phyloP scores from a whole-genome alignment of 2,329 filamentous ascomycete genomes.

The Ceratocystis ficicola region DNA sequence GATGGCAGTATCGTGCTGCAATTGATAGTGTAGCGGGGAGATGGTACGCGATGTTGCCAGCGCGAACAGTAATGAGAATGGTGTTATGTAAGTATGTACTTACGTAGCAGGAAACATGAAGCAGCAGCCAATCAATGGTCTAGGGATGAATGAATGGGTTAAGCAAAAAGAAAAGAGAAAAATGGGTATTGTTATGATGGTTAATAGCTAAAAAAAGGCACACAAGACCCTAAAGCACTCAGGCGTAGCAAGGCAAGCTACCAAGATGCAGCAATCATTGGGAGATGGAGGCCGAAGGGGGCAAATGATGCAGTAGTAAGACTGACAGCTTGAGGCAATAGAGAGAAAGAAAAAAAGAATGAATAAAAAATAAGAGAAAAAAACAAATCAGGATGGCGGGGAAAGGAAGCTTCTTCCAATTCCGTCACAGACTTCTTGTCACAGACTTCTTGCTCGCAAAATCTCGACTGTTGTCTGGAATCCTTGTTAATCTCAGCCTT shows the following conservation, averaged over 20 bases:
- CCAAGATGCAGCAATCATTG: neutral
- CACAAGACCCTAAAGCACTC: conserved; percentile 3
- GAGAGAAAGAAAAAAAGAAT: neutral
- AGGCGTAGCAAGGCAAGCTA: neutral
- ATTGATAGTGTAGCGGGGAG: neutral
- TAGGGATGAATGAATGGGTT: neutral
- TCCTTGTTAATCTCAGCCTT: conserved; percentile 10
- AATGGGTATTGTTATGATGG: conserved; percentile 3
- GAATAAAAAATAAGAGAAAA: conserved; percentile 2
- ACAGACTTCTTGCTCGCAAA: neutral
- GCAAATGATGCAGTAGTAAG: neutral
- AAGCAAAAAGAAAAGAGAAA: neutral
- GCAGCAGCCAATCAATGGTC: neutral
- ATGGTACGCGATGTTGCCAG: neutral
- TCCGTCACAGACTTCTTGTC: neutral
- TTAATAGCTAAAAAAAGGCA: conserved; percentile 1
- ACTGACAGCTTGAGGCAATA: neutral
- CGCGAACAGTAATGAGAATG: neutral
- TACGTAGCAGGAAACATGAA: neutral
- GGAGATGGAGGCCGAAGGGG: neutral
- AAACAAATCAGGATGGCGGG: conserved; percentile 6
- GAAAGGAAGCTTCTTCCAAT: conserved; percentile 10
- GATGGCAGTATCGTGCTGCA: neutral
- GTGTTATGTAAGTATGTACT: neutral
- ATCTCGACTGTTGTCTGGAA: neutral